A percentile compares a stretch with the other conserved stretches of the same genome.
Conservation (phyloP, 495 filamentous ascomycete species). For the Aspergillus indologenus region DNA sequence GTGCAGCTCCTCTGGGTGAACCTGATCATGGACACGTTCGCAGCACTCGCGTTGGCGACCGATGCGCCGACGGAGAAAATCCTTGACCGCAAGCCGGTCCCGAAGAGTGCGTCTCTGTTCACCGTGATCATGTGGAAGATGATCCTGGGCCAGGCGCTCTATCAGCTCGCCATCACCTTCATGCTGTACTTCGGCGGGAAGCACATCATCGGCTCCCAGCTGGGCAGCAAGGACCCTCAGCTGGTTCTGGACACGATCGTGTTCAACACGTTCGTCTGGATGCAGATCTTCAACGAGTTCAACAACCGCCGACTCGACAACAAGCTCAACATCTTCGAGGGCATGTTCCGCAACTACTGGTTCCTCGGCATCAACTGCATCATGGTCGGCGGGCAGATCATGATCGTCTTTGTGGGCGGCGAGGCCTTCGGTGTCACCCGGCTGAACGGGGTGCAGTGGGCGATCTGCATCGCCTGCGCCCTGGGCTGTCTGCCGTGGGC, state of each 20-base stretch:
- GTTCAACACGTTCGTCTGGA: constrained; percentile 95
- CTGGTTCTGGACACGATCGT: constrained; percentile 67
- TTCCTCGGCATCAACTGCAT: constrained; percentile 78
- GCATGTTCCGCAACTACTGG: constrained; percentile 71
- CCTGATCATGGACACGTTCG: constrained; percentile 91
- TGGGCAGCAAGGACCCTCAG: constrained; percentile 36
- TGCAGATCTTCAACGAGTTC: constrained; percentile 96
- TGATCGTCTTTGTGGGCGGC: constrained; percentile 77
- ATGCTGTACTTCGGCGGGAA: constrained; percentile 71
- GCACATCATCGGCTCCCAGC: constrained; percentile 52
- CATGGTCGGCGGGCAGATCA: constrained; percentile 75
- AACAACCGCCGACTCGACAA: constrained; percentile 91
- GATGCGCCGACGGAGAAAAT: constrained; percentile 78
- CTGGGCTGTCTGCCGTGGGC: constrained; percentile 72
- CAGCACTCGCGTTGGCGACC: constrained; percentile 80
- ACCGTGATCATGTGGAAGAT: constrained; percentile 94
- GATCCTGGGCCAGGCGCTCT: constrained; percentile 83
- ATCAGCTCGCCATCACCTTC: constrained; percentile 75
- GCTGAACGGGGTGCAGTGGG: constrained; percentile 71
- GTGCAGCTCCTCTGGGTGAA: constrained; percentile 93
- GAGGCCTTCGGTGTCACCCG: constrained; percentile 69
- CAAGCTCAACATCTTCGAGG: constrained; percentile 85
- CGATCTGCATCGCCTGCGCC: constrained; percentile 67
- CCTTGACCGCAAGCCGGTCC: constrained; percentile 76
- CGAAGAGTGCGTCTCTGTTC: constrained; percentile 73